These are phyloP conservation scores for Dysphania ambrosioides DNA, from an alignment of 148 eudicot species.

Conservation along the genomic window DNA sequence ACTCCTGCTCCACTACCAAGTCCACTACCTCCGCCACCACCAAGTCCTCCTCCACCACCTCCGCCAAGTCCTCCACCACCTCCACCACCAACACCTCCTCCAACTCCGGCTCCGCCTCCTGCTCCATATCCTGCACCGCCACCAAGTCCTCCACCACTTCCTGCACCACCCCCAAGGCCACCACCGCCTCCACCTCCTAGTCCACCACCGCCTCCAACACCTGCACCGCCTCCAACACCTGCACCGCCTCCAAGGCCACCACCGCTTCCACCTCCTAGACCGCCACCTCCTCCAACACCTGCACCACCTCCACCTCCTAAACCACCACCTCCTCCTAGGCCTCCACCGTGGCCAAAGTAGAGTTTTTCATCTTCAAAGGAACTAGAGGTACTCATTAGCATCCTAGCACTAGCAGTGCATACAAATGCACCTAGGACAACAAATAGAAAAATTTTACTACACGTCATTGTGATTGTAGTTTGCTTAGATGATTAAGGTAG, in stretches of 20 bases:
- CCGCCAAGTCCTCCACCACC: slow-evolving; percentile 14
- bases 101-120: slow-evolving; percentile 13
- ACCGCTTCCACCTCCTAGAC: too few species aligned
- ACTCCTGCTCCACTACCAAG: neutral
- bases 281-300: slow-evolving; percentile 15
- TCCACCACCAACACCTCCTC: slow-evolving; percentile 7
- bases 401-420: slow-evolving; percentile 26
- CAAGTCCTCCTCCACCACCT: slow-evolving; percentile 16
- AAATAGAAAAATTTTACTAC: slow-evolving; percentile 21
- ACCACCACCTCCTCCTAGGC: slow-evolving; percentile 23
- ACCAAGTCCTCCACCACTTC: slow-evolving; percentile 3
- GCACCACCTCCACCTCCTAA: slow-evolving; percentile 17
- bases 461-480: neutral
- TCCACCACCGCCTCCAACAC: slow-evolving; percentile 23
- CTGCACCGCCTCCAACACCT: slow-evolving; percentile 22
- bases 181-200: slow-evolving; percentile 16
- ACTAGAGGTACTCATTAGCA: neutral
- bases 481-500: slow-evolving; percentile 10
- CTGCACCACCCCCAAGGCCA: slow-evolving; percentile 17
- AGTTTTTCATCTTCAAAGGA: slow-evolving; percentile 23
- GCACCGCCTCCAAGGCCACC: slow-evolving; percentile 16
- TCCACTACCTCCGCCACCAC: slow-evolving; percentile 14
- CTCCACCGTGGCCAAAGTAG: slow-evolving; percentile 22
- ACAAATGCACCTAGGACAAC: slow-evolving; percentile 30
- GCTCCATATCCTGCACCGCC: slow-evolving; percentile 14